These are phyloP conservation scores for Aotearoamyces nothofagi DNA, from an alignment of 2,329 filamentous ascomycete species.

Conservation along the genomic window DNA sequence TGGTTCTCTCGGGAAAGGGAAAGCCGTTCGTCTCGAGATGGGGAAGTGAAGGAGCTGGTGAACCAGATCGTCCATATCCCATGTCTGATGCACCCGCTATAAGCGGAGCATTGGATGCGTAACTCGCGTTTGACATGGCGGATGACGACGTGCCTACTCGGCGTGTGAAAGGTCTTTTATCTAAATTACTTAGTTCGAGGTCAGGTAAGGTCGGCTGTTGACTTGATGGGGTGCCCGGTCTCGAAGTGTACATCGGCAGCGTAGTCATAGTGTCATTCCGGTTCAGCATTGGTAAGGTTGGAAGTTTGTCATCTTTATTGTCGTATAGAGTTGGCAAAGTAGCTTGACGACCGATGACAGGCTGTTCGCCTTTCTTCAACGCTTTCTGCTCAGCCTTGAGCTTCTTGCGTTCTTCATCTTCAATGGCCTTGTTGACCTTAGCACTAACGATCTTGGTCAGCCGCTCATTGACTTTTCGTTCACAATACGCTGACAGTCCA, in stretches of 20 bases:
- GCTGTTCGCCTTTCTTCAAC: conserved; percentile 37
- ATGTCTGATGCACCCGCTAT: conserved; percentile 43
- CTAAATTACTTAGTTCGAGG: conserved; percentile 35
- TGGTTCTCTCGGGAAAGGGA: conserved; percentile 13
- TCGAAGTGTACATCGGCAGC: conserved; percentile 46
- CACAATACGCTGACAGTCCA: conserved; percentile 71
- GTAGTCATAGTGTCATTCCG: conserved; percentile 46
- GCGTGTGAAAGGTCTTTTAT: conserved; percentile 31
- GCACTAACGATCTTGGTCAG: conserved; percentile 70
- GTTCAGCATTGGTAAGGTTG: conserved; percentile 40
- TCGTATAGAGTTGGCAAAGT: conserved; percentile 51
- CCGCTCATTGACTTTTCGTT: conserved; percentile 77
- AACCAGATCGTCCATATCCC: conserved; percentile 27
- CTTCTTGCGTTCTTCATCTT: conserved; percentile 54
- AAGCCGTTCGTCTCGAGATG: conserved; percentile 10
- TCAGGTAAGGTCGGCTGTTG: conserved; percentile 23
- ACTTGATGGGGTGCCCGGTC: conserved; percentile 35
- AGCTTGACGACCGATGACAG: conserved; percentile 37
- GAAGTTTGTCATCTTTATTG: conserved; percentile 33
- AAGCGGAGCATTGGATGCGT: conserved; percentile 48
- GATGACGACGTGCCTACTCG: conserved; percentile 40
- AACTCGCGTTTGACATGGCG: conserved; percentile 34
- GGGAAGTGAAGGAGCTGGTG: conserved; percentile 15
- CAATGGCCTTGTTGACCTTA: conserved; percentile 80
- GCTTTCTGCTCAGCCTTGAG: conserved; percentile 34